Evolutionary conservation across 2,329 filamentous ascomycete genomes (phyloP).

Genomic region (Raffaelea albimanens): DNA sequence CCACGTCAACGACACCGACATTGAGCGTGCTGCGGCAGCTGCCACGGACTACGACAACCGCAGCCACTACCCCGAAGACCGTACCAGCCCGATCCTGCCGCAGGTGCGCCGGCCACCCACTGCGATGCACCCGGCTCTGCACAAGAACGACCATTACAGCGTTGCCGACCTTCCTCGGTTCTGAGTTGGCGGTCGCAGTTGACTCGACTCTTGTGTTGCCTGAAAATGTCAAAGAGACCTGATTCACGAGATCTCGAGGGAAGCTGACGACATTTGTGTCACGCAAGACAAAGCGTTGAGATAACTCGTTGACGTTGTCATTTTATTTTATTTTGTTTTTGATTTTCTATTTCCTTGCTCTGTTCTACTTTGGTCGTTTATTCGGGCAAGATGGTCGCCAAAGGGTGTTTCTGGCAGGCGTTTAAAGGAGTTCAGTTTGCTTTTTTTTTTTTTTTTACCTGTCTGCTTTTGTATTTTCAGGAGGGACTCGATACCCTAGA

Average conservation of each 20-base stretch:
- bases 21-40: slow-evolving; percentile 4
- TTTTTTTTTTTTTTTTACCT: background rate
- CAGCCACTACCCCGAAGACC: slow-evolving; percentile 20
- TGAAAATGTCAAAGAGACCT: too few relatives aligned
- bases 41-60: background rate
- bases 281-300: too few relatives aligned
- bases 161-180: slow-evolving; percentile 40
- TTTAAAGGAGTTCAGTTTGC: background rate
- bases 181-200: too few relatives aligned
- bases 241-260: too few relatives aligned
- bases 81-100: slow-evolving; percentile 46
- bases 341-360: too few relatives aligned
- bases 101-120: slow-evolving; percentile 46
- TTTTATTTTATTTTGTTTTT: background rate
- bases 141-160: slow-evolving; percentile 18
- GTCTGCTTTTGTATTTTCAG: background rate
- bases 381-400: background rate
- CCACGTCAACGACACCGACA: slow-evolving; percentile 5
- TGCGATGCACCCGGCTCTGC: slow-evolving; percentile 45
- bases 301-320: background rate
- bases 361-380: too few relatives aligned
- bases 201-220: too few relatives aligned
- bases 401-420: background rate
- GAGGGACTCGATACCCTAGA: too few relatives aligned
- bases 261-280: background rate